A percentile compares a stretch with the other conserved stretches of the same genome.
These are phyloP conservation scores for Leucogyrophana mollusca DNA, from an alignment of 768 basidiomycete species.

Conservation along the genomic window DNA sequence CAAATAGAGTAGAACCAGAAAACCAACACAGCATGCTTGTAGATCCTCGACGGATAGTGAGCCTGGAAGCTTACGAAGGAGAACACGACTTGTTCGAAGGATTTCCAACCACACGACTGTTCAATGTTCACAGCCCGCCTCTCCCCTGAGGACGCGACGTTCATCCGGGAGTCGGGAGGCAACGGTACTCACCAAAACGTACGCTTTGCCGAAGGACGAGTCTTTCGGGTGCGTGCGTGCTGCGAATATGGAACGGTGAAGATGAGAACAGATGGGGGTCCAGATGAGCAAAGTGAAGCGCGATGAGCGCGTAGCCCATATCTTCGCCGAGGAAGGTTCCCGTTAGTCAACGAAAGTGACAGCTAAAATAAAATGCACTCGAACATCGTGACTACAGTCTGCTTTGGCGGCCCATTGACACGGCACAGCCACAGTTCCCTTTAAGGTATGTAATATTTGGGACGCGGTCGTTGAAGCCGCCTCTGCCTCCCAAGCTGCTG, in stretches of 20 bases:
- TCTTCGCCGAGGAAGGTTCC: constrained; percentile 50
- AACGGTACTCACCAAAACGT: constrained; percentile 71
- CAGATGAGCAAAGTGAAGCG: constrained; percentile 60
- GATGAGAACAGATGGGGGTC: constrained; percentile 60
- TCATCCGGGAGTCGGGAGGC: constrained; percentile 59
- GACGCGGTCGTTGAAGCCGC: too few relatives aligned
- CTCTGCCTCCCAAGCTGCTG: too few relatives aligned
- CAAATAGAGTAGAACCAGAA: constrained; percentile 10
- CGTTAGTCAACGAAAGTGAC: constrained; percentile 11
- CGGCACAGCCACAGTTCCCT: too few relatives aligned
- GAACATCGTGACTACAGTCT: too few relatives aligned
- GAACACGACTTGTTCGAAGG: constrained; percentile 51
- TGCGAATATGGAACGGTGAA: constrained; percentile 61
- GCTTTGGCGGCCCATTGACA: too few relatives aligned
- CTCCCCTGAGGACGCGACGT: constrained; percentile 47
- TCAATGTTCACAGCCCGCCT: constrained; percentile 37
- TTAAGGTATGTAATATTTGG: too few relatives aligned
- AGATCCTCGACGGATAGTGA: constrained; percentile 66
- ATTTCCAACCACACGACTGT: constrained; percentile 54
- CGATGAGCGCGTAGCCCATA: constrained; percentile 51
- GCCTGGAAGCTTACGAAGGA: constrained; percentile 56
- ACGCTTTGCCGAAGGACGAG: constrained; percentile 51
- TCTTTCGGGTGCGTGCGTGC: constrained; percentile 52
- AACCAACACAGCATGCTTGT: constrained; percentile 63
- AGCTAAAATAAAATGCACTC: background rate